These are phyloP conservation scores for Biancaea sappan DNA, from an alignment of 306 rosid species.

Conservation along the genomic window DNA sequence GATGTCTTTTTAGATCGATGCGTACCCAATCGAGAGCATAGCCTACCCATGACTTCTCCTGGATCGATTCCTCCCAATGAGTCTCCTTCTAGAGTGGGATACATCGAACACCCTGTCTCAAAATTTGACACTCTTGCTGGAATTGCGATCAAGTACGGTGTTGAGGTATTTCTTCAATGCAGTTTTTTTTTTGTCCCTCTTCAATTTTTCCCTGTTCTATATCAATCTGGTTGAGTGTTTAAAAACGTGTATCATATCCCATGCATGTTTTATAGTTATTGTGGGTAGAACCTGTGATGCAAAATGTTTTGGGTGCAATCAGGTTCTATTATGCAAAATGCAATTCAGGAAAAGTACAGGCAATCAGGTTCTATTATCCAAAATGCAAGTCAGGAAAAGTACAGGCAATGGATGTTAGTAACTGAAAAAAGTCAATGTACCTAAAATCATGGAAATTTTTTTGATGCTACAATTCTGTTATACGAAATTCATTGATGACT, in stretches of 20 bases:
- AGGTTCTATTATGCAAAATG: not conserved
- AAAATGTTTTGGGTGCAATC: not conserved
- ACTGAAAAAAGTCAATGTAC: not conserved
- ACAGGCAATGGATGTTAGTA: not conserved
- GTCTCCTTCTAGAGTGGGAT: slow-evolving; percentile 34
- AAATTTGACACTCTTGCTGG: slow-evolving; percentile 84
- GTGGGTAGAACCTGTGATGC: not conserved
- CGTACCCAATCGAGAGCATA: slow-evolving; percentile 7
- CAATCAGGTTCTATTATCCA: not conserved
- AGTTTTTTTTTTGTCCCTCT: no score
- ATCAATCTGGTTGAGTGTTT: not conserved
- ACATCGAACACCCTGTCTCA: slow-evolving; percentile 64
- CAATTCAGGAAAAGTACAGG: not conserved
- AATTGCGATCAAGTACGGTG: slow-evolving; percentile 89
- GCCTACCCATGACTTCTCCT: slow-evolving; percentile 1
- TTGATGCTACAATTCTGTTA: not conserved
- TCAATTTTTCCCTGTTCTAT: not conserved
- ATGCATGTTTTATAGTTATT: not conserved
- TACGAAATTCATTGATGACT: not conserved
- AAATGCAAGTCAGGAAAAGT: not conserved
- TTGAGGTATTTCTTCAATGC: slow-evolving; percentile 56
- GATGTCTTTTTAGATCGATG: slow-evolving; percentile 29
- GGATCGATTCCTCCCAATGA: slow-evolving; percentile 24
- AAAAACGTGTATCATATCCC: not conserved
- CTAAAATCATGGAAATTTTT: not conserved